phyloP scores from a whole-genome alignment of 306 rosid species.

The Coriaria nepalensis region DNA sequence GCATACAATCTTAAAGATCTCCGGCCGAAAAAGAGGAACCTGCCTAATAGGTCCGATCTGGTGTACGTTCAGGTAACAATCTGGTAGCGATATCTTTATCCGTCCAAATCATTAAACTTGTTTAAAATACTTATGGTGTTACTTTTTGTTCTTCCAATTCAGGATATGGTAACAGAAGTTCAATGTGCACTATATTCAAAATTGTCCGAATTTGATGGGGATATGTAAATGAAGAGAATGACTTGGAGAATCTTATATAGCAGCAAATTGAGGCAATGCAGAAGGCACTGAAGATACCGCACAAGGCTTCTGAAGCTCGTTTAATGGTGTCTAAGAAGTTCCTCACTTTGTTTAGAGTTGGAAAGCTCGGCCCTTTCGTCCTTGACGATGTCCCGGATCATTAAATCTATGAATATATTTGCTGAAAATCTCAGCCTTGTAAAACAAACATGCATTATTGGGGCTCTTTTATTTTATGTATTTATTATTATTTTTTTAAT shows the following conservation, averaged over 20 bases:
- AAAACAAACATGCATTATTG: too few species aligned
- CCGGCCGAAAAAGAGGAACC: conserved; percentile 38
- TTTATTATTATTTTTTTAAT: too few species aligned
- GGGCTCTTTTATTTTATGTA: neutral
- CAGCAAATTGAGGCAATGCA: conserved; percentile 61
- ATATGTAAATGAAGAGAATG: conserved; percentile 33
- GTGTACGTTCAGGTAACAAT: conserved; percentile 51
- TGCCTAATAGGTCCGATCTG: conserved; percentile 40
- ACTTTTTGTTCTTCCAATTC: conserved; percentile 1
- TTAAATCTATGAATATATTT: conserved; percentile 5
- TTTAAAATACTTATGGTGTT: neutral
- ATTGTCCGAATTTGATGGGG: conserved; percentile 18
- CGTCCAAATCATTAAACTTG: too few species aligned
- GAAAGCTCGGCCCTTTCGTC: conserved; percentile 77
- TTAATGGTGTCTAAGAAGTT: conserved; percentile 80
- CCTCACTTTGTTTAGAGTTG: conserved; percentile 63
- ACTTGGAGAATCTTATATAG: conserved; percentile 56
- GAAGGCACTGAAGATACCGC: conserved; percentile 68
- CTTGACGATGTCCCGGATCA: conserved; percentile 69
- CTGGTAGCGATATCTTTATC: neutral
- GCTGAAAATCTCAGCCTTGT: too few species aligned
- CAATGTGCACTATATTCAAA: conserved; percentile 41
- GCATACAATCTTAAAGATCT: conserved; percentile 49
- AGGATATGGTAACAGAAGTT: conserved; percentile 63
- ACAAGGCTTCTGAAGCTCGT: conserved; percentile 68